Percentiles rank a stretch among this genome's conserved stretches.
Conservation (phyloP, 1,284 basidiomycete genomes). For the Apiotrichum gracile region DNA sequence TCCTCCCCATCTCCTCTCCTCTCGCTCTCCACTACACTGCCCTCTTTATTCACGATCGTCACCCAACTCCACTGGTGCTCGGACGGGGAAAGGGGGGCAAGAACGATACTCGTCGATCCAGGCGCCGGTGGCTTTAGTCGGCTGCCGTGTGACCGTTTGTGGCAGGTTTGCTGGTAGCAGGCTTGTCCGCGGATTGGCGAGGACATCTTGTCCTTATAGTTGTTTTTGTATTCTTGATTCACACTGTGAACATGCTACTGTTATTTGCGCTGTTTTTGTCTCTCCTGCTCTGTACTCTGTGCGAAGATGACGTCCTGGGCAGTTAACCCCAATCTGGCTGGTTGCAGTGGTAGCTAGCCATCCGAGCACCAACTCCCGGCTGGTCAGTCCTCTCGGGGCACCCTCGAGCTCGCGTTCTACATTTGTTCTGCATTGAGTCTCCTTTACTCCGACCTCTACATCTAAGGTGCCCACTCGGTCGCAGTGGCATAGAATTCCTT, state of each 20-base stretch:
- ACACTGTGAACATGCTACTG: neutral
- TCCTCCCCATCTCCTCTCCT: neutral
- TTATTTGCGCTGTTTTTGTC: neutral
- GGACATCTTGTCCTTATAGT: constrained; percentile 6
- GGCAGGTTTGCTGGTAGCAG: constrained; percentile 2
- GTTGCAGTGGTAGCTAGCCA: no score
- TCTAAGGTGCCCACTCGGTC: constrained; percentile 59
- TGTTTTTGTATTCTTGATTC: neutral
- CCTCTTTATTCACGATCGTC: constrained; percentile 44
- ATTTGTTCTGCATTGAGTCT: no score
- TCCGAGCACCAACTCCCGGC: no score
- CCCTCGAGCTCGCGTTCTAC: no score
- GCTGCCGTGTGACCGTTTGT: constrained; percentile 11
- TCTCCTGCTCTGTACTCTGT: neutral
- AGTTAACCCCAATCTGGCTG: no score
- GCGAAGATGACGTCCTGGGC: no score
- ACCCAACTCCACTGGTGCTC: constrained; percentile 32
- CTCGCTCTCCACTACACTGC: constrained; percentile 7
- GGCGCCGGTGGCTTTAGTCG: constrained; percentile 21
- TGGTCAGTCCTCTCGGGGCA: no score
- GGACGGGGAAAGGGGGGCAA: constrained; percentile 46
- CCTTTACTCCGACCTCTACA: neutral
- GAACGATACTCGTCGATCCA: constrained; percentile 19
- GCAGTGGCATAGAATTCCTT: constrained; percentile 78
- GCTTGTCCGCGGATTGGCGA: constrained; percentile 13